Base-by-base conservation (phyloP, 202 grass and related monocot species). In the Digitaria exilis region DNA sequence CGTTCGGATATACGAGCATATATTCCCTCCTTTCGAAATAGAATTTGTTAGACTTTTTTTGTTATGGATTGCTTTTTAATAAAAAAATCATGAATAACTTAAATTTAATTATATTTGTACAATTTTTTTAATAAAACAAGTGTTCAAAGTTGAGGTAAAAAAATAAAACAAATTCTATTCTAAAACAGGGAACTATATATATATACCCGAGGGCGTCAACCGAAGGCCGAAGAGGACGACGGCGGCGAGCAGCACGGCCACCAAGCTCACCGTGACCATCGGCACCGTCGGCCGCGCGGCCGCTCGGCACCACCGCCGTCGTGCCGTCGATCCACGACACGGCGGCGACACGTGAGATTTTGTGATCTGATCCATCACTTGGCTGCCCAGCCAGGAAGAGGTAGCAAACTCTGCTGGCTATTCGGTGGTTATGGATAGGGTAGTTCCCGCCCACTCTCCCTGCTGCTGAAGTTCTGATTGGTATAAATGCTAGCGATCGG, bases 201-300 rank as follows among this genome's bases (percentile, higher is more conserved):
- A 32, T 18, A 19, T 71, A 83, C 86, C 80, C 5, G 61, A 39
- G 6, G 39, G 51, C 51, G 62, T 76, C 41, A 64, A 42, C 51
- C 41, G 71, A 31, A 24, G 6, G n/a, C 78, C 62, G 61, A 75
- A 75, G 70, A 76, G 84, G 67, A 86, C 76, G 42, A 22, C 56
- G 41, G 22, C 50, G 42, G 75, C 19, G 69, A 84, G 31, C 15
- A 69, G 50, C 41, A 26, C 14, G 19, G 10, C 86, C 50, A 54
- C 9, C 22, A 84, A 17, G 81, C 49, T 39, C 50, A 43, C 68
- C 22, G 41, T 7, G 68, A 80, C 2, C 68, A 14, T 37, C 26
- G 55, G 22, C 55, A 45, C 34, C 54, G 37, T 15, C 7, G 43
- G 32, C 65, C 32, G 79, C 64, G 21, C 50, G 14, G n/a, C 55